phyloP scores from a whole-genome alignment of 768 basidiomycete species.

The Psilocybe sp. region DNA sequence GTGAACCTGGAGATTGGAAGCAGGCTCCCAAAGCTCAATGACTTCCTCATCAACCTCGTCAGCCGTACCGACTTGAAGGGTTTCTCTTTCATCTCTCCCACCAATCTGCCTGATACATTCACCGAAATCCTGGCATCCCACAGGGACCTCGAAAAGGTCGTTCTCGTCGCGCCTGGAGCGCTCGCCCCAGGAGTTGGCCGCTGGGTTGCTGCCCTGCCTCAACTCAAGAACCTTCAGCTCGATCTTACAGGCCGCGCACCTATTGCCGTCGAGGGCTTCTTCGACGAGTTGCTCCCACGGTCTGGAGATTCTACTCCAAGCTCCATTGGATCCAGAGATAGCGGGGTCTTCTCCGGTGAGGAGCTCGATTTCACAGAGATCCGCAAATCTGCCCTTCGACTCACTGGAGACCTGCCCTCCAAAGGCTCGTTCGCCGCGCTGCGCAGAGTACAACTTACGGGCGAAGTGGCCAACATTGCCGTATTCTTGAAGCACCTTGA shows the following conservation, averaged over 20 bases:
- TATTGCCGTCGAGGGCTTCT: slow-evolving; percentile 78
- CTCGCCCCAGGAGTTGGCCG: slow-evolving; percentile 67
- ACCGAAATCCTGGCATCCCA: slow-evolving; percentile 63
- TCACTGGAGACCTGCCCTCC: slow-evolving; percentile 58
- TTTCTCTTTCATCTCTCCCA: slow-evolving; percentile 70
- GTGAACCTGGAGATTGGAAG: slow-evolving; percentile 63
- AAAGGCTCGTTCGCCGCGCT: slow-evolving; percentile 57
- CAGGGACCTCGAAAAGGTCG: slow-evolving; percentile 55
- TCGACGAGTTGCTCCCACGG: slow-evolving; percentile 60
- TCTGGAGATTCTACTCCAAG: slow-evolving; percentile 73
- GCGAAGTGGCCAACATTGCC: slow-evolving; percentile 66
- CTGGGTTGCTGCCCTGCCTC: slow-evolving; percentile 66
- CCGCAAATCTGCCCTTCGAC: slow-evolving; percentile 63
- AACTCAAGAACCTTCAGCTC: slow-evolving; percentile 61
- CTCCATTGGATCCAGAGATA: slow-evolving; percentile 67
- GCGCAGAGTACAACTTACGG: slow-evolving; percentile 62
- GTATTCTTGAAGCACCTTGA: slow-evolving; percentile 71
- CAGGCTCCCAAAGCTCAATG: slow-evolving; percentile 52
- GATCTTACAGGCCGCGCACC: slow-evolving; percentile 68
- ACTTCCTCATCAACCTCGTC: slow-evolving; percentile 64
- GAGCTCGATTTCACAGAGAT: slow-evolving; percentile 76
- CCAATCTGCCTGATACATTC: slow-evolving; percentile 68
- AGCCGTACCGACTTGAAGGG: slow-evolving; percentile 59
- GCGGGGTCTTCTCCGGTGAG: slow-evolving; percentile 75
- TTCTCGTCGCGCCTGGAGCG: slow-evolving; percentile 73